Percentiles rank a stretch among this genome's conserved stretches.
These are phyloP conservation scores for Clavispora santaluciae DNA, from an alignment of 805 yeast genomes.

Conservation along the genomic window DNA sequence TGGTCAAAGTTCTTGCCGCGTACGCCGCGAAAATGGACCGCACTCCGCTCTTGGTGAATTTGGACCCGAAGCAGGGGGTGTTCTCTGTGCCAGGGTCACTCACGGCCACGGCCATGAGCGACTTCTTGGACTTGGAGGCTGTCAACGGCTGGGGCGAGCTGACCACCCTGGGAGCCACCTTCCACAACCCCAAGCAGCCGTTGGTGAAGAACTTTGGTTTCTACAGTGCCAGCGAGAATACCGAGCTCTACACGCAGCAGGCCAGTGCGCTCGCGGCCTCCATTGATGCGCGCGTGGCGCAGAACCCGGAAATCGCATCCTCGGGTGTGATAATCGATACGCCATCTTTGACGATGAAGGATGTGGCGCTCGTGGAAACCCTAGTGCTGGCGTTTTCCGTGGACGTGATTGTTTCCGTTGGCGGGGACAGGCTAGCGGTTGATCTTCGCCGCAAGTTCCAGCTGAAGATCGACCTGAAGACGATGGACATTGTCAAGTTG, in stretches of 20 bases:
- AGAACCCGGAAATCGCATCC: constrained; percentile 40
- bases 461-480: constrained; percentile 24
- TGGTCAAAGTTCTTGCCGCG: constrained; percentile 62
- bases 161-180: constrained; percentile 67
- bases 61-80: constrained; percentile 71
- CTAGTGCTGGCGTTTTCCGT: constrained; percentile 59
- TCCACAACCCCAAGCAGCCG: constrained; percentile 84
- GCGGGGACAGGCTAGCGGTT: constrained; percentile 63
- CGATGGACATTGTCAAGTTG: constrained; percentile 52
- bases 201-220: constrained; percentile 77
- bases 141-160: constrained; percentile 71
- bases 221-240: constrained; percentile 53
- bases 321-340: constrained; percentile 73
- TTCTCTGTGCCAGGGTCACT: constrained; percentile 79
- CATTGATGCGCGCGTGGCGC: constrained; percentile 43
- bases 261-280: constrained; percentile 47
- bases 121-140: constrained; percentile 68
- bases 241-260: constrained; percentile 48
- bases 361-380: constrained; percentile 47
- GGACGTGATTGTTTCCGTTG: constrained; percentile 62
- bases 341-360: constrained; percentile 54
- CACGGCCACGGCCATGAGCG: constrained; percentile 80
- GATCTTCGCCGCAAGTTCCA: constrained; percentile 54
- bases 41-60: constrained; percentile 67
- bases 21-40: constrained; percentile 72